Evolutionary conservation across 2,329 filamentous ascomycete genomes (phyloP).

Genomic region (Phyllosticta citrichinensis): DNA sequence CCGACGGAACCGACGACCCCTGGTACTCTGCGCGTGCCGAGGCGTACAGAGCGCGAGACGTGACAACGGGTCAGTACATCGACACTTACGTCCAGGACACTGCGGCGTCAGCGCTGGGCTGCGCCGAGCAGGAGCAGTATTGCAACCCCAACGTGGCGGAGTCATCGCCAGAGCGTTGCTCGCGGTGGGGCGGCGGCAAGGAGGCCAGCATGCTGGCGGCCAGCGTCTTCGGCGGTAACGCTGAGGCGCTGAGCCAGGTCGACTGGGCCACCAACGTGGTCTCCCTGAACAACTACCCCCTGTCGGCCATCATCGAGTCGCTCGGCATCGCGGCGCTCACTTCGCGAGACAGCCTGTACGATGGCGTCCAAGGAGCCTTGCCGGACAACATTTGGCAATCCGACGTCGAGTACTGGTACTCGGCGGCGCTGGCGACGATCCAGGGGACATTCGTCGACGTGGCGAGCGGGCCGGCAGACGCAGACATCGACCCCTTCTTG

Average conservation of each 20-base stretch:
- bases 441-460: slow-evolving; percentile 10
- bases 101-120: slow-evolving; percentile 9
- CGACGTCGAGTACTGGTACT: slow-evolving; percentile 12
- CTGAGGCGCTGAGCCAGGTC: neutral
- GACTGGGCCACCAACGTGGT: neutral
- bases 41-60: neutral
- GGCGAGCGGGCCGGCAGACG: slow-evolving; percentile 1
- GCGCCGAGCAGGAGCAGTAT: slow-evolving; percentile 6
- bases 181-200: neutral
- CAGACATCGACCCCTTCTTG: neutral
- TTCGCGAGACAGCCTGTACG: slow-evolving; percentile 3
- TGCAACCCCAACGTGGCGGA: slow-evolving; percentile 10
- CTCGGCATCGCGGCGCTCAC: neutral
- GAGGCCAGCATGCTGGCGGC: neutral
- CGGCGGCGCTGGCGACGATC: slow-evolving; percentile 9
- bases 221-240: neutral
- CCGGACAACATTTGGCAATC: slow-evolving; percentile 12
- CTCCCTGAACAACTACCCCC: neutral
- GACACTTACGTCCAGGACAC: slow-evolving; percentile 4
- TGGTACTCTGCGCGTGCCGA: slow-evolving; percentile 20
- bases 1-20: slow-evolving; percentile 19
- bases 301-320: neutral
- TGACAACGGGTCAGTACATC: neutral
- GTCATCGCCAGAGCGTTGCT: neutral
- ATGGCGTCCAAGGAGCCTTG: slow-evolving; percentile 2